These are phyloP conservation scores for Syzygium malaccense DNA, from an alignment of 441 rosid genomes.

Conservation along the genomic window DNA sequence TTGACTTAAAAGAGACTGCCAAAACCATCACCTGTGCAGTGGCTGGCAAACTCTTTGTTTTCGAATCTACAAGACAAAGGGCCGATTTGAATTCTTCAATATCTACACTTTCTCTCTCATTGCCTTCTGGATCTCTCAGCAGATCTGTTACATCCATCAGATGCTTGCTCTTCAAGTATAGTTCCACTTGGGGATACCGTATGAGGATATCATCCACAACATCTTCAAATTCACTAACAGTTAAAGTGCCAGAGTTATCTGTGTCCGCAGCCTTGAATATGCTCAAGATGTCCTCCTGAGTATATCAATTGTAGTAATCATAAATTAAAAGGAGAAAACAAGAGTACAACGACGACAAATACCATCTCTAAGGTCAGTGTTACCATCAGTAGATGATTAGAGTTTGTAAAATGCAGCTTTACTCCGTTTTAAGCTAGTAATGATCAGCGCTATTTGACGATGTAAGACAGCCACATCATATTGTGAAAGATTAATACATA, in stretches of 20 bases:
- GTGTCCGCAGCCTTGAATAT: slow-evolving; percentile 9
- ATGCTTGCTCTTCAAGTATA: slow-evolving; percentile 11
- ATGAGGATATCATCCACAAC: slow-evolving; percentile 9
- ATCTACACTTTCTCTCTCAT: neutral
- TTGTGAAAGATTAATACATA: neutral
- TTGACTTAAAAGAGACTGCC: neutral
- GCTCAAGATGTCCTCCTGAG: slow-evolving; percentile 5
- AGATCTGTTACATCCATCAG: slow-evolving; percentile 7
- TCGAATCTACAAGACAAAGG: slow-evolving; percentile 2
- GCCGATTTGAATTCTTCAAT: slow-evolving; percentile 6
- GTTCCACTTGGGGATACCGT: slow-evolving; percentile 11
- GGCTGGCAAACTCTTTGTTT: slow-evolving; percentile 10
- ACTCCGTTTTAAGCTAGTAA: neutral
- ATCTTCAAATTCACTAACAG: slow-evolving; percentile 3
- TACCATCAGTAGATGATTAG: neutral
- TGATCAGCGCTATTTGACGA: neutral
- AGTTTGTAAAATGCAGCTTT: neutral
- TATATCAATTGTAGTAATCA: neutral
- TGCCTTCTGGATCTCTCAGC: slow-evolving; percentile 7
- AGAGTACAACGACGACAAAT: neutral
- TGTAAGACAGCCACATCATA: neutral
- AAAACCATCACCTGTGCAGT: slow-evolving; percentile 5
- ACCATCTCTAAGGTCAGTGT: neutral
- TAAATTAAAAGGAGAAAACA: neutral
- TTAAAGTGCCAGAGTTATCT: slow-evolving; percentile 10